Conservation (phyloP, 805 yeast genomes). For the Suhomyces faveliae region DNA sequence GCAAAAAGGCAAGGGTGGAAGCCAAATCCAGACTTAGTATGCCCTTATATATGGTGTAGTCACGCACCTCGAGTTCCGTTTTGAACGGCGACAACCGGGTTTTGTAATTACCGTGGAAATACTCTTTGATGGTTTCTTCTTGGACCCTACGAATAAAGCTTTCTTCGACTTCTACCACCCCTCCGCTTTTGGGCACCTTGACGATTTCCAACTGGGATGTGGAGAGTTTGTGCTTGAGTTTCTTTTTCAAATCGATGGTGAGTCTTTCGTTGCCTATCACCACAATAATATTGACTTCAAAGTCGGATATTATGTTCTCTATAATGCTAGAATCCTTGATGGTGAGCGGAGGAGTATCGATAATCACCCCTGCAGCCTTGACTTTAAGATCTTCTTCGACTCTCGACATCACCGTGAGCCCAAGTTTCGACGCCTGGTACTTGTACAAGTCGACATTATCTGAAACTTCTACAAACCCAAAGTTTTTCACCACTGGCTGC, state of each 20-base stretch:
- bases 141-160: constrained; percentile 67
- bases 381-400: constrained; percentile 48
- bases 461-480: constrained; percentile 61
- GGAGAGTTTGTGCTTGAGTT: constrained; percentile 36
- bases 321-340: constrained; percentile 52
- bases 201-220: constrained; percentile 43
- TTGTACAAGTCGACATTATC: constrained; percentile 61
- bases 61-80: constrained; percentile 65
- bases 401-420: constrained; percentile 48
- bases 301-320: constrained; percentile 56
- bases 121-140: constrained; percentile 76
- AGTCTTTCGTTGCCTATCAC: constrained; percentile 78
- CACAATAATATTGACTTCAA: constrained; percentile 57
- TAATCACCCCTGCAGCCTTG: constrained; percentile 54
- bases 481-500: constrained; percentile 82
- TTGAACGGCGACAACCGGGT: constrained; percentile 82
- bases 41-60: constrained; percentile 57
- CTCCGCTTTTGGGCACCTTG: constrained; percentile 70
- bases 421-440: constrained; percentile 47
- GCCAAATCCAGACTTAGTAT: constrained; percentile 46
- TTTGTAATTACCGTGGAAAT: constrained; percentile 77
- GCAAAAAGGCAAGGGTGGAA: constrained; percentile 39
- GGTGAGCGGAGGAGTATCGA: constrained; percentile 71
- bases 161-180: constrained; percentile 74
- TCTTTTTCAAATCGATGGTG: constrained; percentile 59